Base-by-base conservation (phyloP, 768 basidiomycete genomes). In the Tricholoma saponaceum region DNA sequence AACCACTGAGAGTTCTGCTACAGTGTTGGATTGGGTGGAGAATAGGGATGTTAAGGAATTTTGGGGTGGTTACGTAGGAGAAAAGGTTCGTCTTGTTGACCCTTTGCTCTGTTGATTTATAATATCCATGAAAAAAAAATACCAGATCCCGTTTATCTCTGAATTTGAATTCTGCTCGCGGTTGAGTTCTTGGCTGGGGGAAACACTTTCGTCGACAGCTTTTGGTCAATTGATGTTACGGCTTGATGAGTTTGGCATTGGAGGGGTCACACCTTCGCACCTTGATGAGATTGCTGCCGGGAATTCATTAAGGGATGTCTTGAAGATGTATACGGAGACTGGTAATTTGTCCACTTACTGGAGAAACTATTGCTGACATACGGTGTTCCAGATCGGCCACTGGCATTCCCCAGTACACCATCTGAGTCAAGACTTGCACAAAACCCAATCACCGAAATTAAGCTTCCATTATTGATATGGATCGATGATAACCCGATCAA, bases 391-490 rank as follows among this genome's bases (percentile, higher is more conserved):
- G 39, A 43, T 25, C 12, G 10, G 18, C 33, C n/a, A n/a, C n/a
- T n/a, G n/a, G n/a, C 35, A 23, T 7, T 39, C 53, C 26, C 53
- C 25, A 44, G 16, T 41, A 16, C n/a, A 4, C 33, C 25, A 28
- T 43, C n/a, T 5, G 30, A n/a, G 4, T 18, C 16, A 13, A 5
- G 6, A 14, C 20, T n/a, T 25, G 18, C 3, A 12, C 10, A 23
- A 1, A 44, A 5, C 41, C 6, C 22, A 8, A 47, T 18, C 22
- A 37, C 16, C 22, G 6, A 26, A 20, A n/a, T 54, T 7, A 28
- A 39, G 10, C 47, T 55, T 3, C 70, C 70, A 10, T 52, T 68
- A 3, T 50, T 70, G 9, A 55, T 73, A n/a, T 73, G 71, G 69
- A 62, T 70, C 23, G 69, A 69, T 43, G 69, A 70, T 52, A 35